Conservation (phyloP, 2,329 filamentous ascomycete genomes). For the Fusarium sublunatum region DNA sequence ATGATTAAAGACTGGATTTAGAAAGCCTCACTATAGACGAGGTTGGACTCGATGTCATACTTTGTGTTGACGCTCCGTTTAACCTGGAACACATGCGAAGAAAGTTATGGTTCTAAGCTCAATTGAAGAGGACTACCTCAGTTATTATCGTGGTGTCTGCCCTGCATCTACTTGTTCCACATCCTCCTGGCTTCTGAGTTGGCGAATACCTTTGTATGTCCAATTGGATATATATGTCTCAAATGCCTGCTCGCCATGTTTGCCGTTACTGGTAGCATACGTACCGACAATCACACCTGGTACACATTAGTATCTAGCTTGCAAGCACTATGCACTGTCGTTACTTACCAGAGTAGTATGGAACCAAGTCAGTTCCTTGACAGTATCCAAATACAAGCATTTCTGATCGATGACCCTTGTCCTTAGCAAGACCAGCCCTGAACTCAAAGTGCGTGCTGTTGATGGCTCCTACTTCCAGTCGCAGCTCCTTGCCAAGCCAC, state of each 20-base stretch:
- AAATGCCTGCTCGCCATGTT: constrained; percentile 53
- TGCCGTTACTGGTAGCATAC: constrained; percentile 65
- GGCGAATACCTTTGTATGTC: constrained; percentile 52
- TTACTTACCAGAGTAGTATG: constrained; percentile 20
- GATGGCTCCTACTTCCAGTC: constrained; percentile 2
- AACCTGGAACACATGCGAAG: too few relatives aligned
- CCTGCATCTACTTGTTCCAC: constrained; percentile 2
- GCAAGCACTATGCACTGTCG: not conserved
- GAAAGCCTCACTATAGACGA: too few relatives aligned
- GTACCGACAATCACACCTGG: constrained; percentile 61
- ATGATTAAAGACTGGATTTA: too few relatives aligned
- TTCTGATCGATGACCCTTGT: not conserved
- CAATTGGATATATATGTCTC: constrained; percentile 60
- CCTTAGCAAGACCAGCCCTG: not conserved
- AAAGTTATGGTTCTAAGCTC: not conserved
- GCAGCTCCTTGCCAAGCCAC: constrained; percentile 14
- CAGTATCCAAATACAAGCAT: constrained; percentile 6
- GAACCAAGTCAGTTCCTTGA: constrained; percentile 6
- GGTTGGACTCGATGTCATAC: too few relatives aligned
- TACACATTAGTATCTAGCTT: not conserved
- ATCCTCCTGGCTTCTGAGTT: constrained; percentile 13
- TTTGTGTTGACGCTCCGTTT: too few relatives aligned
- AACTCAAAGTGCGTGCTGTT: constrained; percentile 20
- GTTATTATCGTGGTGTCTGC: not conserved
- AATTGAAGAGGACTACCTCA: not conserved